Conservation (phyloP, 2,329 filamentous ascomycete species). For the Ophiostoma piceae region DNA sequence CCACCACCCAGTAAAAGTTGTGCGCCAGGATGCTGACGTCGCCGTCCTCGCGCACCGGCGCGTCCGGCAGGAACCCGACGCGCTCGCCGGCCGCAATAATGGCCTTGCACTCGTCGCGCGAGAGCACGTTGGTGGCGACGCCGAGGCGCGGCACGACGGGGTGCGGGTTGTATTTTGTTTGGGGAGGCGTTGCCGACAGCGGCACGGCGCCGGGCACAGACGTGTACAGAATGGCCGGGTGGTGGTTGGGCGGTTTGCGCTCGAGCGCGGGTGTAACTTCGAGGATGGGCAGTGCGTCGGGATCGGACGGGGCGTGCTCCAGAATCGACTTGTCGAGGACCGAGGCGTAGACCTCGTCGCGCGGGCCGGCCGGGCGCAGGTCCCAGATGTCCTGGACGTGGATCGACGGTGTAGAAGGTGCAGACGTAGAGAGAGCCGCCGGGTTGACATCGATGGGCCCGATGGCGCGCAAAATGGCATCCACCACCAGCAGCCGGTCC, state of each 20-base stretch:
- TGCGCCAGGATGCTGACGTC: constrained; percentile 62
- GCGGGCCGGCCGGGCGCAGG: constrained; percentile 41
- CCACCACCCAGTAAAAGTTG: constrained; percentile 69
- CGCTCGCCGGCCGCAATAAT: constrained; percentile 63
- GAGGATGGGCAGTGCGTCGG: constrained; percentile 50
- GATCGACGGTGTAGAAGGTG: constrained; percentile 42
- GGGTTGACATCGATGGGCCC: constrained; percentile 53
- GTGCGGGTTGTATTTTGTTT: constrained; percentile 50
- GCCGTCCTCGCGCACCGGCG: constrained; percentile 60
- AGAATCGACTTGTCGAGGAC: constrained; percentile 56
- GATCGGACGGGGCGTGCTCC: constrained; percentile 33
- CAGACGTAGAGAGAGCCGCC: constrained; percentile 28
- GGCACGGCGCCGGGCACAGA: constrained; percentile 53
- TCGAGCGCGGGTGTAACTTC: constrained; percentile 56
- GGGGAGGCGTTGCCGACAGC: constrained; percentile 41
- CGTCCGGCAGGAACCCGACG: constrained; percentile 62
- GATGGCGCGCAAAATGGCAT: constrained; percentile 58
- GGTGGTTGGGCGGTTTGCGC: constrained; percentile 63
- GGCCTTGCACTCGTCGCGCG: constrained; percentile 55
- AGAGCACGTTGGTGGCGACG: constrained; percentile 56
- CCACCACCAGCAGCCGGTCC: constrained; percentile 56
- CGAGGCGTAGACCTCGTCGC: constrained; percentile 48
- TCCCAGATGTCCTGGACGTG: constrained; percentile 58
- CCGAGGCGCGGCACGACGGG: constrained; percentile 58
- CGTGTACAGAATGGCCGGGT: constrained; percentile 61